Percentiles rank a stretch among this genome's conserved stretches.
phyloP scores from a whole-genome alignment of 768 basidiomycete genomes.

The Leucogyrophana mollusca region DNA sequence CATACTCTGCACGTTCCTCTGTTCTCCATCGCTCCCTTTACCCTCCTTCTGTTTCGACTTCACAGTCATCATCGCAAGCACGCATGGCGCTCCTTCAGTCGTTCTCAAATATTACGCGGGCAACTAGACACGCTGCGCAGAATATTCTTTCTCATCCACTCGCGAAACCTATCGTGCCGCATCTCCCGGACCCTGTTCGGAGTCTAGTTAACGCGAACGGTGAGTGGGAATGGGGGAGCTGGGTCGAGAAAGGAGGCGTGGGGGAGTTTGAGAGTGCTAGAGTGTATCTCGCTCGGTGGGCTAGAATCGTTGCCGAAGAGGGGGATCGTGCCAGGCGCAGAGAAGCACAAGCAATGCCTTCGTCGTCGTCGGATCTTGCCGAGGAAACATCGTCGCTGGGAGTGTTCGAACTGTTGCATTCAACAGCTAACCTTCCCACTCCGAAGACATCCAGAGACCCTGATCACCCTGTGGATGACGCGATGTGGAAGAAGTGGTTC shows the following conservation, averaged over 20 bases:
- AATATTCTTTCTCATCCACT: constrained; percentile 94
- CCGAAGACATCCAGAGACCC: constrained; percentile 85
- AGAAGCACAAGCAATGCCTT: constrained; percentile 71
- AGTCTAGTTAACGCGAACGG: constrained; percentile 88
- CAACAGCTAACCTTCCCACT: constrained; percentile 74
- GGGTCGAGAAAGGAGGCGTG: constrained; percentile 90
- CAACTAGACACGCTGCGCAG: constrained; percentile 91
- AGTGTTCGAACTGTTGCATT: constrained; percentile 83
- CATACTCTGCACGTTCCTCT: constrained; percentile 68
- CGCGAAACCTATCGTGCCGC: constrained; percentile 93
- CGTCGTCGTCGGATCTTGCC: constrained; percentile 44
- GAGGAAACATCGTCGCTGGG: constrained; percentile 77
- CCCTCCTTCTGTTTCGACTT: constrained; percentile 49
- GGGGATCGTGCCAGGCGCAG: constrained; percentile 84
- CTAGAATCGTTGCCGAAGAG: constrained; percentile 95
- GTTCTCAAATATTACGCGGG: constrained; percentile 91
- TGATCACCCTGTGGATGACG: constrained; percentile 68
- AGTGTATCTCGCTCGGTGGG: constrained; percentile 96
- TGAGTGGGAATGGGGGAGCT: constrained; percentile 91
- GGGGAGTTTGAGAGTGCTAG: constrained; percentile 96
- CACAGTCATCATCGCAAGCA: constrained; percentile 63
- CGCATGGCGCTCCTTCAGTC: constrained; percentile 85
- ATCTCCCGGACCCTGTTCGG: constrained; percentile 91
- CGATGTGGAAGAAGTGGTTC: constrained; percentile 80
- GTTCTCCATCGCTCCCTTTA: constrained; percentile 77